A percentile compares a stretch with the other conserved stretches of the same genome.
Evolutionary conservation across 306 rosid genomes (phyloP).

Genomic region (Astragalus membranaceus): DNA sequence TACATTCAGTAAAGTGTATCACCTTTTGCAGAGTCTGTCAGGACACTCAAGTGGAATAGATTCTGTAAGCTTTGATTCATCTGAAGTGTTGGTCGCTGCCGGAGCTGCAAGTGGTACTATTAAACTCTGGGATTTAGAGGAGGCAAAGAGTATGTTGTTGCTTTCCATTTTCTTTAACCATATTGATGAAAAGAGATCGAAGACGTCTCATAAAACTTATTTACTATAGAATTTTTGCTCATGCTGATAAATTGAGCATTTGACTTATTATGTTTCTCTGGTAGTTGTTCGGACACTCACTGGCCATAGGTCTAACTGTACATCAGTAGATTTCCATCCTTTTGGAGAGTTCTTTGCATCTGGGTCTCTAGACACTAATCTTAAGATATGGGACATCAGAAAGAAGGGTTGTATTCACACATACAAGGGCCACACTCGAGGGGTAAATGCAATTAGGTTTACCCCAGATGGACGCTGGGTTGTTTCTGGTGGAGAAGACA

Average conservation of each 20-base stretch:
- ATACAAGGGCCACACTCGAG: conserved; percentile 98
- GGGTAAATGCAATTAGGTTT: conserved; percentile 94
- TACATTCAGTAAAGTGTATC: conserved; percentile 24
- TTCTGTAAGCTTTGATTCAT: conserved; percentile 93
- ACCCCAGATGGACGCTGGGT: conserved; percentile 99
- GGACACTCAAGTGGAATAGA: conserved; percentile 99
- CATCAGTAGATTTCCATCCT: conserved; percentile 95
- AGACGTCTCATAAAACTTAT: neutral
- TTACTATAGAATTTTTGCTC: neutral
- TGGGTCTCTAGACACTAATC: conserved; percentile 93
- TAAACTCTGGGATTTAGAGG: conserved; percentile 99
- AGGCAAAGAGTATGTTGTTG: conserved; percentile 83
- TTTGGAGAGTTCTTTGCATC: conserved; percentile 99
- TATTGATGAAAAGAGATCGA: neutral
- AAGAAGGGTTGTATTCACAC: conserved; percentile 99
- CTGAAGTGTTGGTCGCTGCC: conserved; percentile 95
- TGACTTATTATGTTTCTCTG: conserved; percentile 21
- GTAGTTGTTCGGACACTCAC: conserved; percentile 98
- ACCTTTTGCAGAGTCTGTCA: conserved; percentile 73
- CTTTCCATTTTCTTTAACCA: conserved; percentile 22
- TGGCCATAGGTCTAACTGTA: conserved; percentile 97
- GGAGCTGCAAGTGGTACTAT: conserved; percentile 99
- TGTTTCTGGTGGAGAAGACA: conserved; percentile 99
- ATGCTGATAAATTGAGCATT: neutral
- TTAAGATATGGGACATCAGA: conserved; percentile 98